Evolutionary conservation across 2,329 filamentous ascomycete species (phyloP).

Genomic region (Botrytis medusae): DNA sequence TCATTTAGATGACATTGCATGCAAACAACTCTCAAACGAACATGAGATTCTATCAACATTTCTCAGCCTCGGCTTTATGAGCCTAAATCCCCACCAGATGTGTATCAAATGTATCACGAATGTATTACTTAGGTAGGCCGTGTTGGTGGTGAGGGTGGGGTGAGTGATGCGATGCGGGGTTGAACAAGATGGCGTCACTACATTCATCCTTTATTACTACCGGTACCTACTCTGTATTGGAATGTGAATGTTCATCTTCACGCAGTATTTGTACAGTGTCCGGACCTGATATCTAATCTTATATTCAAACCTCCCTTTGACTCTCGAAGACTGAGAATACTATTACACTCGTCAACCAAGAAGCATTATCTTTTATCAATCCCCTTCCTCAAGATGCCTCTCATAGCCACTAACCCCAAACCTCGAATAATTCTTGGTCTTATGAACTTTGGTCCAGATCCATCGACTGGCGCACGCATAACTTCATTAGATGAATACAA

Average conservation of each 20-base stretch:
- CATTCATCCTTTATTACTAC: not conserved
- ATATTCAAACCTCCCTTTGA: not conserved
- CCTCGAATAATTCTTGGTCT: conserved; percentile 73
- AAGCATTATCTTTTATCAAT: not conserved
- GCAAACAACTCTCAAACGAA: not conserved
- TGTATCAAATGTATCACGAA: not conserved
- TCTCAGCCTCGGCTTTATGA: not conserved
- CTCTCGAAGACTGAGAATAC: not conserved
- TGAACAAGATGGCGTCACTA: not conserved
- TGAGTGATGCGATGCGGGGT: conserved; percentile 7
- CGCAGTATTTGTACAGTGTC: not conserved
- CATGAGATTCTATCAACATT: not conserved
- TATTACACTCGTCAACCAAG: not conserved
- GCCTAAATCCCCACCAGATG: not conserved
- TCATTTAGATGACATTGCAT: not conserved
- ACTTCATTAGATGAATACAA: conserved; percentile 67
- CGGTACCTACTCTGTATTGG: not conserved
- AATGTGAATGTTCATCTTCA: not conserved
- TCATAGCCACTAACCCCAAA: conserved; percentile 44
- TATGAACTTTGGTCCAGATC: conserved; percentile 78
- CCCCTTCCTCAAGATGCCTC: conserved; percentile 33
- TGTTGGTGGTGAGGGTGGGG: not conserved
- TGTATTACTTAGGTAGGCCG: not conserved
- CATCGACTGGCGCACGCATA: conserved; percentile 65
- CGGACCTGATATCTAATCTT: not conserved